Evolutionary conservation across 2,329 filamentous ascomycete genomes (phyloP).

Genomic region (Zalaria sp.): DNA sequence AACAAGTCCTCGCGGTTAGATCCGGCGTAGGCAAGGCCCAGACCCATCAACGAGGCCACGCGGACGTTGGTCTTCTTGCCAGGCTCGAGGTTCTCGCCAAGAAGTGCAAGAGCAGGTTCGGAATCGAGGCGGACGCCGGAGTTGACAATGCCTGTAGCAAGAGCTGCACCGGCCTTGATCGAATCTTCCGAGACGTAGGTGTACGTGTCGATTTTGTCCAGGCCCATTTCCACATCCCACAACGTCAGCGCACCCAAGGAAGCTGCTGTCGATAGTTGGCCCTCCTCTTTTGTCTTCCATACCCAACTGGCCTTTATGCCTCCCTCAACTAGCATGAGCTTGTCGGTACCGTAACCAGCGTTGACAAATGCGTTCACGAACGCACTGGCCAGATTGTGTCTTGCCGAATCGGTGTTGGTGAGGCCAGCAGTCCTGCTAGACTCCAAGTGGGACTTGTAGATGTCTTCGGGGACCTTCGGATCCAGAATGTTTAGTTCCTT

Average conservation of each 20-base stretch:
- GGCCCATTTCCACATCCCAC: constrained; percentile 84
- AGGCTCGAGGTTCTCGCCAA: constrained; percentile 71
- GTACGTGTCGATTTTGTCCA: constrained; percentile 91
- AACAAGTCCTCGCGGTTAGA: constrained; percentile 85
- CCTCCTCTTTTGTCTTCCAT: constrained; percentile 98
- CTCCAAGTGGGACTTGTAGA: constrained; percentile 98
- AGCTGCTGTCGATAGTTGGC: constrained; percentile 91
- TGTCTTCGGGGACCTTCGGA: constrained; percentile 93
- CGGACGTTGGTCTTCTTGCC: constrained; percentile 64
- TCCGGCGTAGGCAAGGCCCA: constrained; percentile 87
- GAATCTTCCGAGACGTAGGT: constrained; percentile 71
- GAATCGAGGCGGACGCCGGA: constrained; percentile 80
- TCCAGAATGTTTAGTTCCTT: constrained; percentile 96
- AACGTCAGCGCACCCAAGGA: constrained; percentile 82
- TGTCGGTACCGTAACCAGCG: constrained; percentile 87
- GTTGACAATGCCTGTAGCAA: constrained; percentile 92
- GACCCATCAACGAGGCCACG: constrained; percentile 84
- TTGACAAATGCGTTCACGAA: constrained; percentile 98
- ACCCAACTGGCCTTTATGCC: constrained; percentile 82
- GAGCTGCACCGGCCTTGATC: constrained; percentile 80
- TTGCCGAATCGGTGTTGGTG: constrained; percentile 88
- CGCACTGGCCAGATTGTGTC: constrained; percentile 87
- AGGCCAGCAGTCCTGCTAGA: constrained; percentile 84
- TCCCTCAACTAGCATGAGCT: constrained; percentile 88
- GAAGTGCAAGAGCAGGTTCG: constrained; percentile 76